phyloP scores from a whole-genome alignment of 371 early-diverging fungal genomes.

The Mortierella sp. region DNA sequence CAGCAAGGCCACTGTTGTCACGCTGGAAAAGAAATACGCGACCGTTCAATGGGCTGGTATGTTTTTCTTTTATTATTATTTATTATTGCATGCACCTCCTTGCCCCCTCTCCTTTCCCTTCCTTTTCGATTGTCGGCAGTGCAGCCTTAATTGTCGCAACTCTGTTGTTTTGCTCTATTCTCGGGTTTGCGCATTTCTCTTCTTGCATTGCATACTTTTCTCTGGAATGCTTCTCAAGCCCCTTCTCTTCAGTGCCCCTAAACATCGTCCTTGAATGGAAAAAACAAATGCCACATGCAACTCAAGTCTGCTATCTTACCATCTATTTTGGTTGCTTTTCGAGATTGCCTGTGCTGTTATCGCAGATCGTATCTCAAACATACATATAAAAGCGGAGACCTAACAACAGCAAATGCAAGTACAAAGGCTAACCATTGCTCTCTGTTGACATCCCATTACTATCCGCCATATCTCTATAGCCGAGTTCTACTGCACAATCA shows the following conservation, averaged over 20 bases:
- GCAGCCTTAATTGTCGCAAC: neutral
- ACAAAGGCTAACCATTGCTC: neutral
- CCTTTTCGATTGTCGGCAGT: neutral
- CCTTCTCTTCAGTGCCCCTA: neutral
- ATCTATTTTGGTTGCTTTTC: neutral
- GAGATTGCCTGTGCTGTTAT: neutral
- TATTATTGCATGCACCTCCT: neutral
- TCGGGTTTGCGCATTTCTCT: neutral
- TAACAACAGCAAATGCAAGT: neutral
- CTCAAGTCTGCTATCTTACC: neutral
- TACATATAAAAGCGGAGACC: neutral
- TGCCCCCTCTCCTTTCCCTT: neutral
- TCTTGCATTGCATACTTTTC: neutral
- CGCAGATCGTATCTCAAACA: neutral
- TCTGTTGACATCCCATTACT: neutral
- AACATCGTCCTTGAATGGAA: neutral
- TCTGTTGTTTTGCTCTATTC: neutral
- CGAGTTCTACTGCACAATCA: slow-evolving; percentile 65
- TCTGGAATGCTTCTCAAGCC: neutral
- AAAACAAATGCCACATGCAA: neutral
- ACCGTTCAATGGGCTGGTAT: slow-evolving; percentile 57
- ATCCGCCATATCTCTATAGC: slow-evolving; percentile 29
- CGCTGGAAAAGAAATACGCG: slow-evolving; percentile 52
- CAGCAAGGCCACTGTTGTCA: slow-evolving; percentile 53
- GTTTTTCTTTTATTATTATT: slow-evolving; percentile 5